These are phyloP conservation scores for Letharia lupina DNA, from an alignment of 495 filamentous ascomycete genomes.

Conservation along the genomic window DNA sequence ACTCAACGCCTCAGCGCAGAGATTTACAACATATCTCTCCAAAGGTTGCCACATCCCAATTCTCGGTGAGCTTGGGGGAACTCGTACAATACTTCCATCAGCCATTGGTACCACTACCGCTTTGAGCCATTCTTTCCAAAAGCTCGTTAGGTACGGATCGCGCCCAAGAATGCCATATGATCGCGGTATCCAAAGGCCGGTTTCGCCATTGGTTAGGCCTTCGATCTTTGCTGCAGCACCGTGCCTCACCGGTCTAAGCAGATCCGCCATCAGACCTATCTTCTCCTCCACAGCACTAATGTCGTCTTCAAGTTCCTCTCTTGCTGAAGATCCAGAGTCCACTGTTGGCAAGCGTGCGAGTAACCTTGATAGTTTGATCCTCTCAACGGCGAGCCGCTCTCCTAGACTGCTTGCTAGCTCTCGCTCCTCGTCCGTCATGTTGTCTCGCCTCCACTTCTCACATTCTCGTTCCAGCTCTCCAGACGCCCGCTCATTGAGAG, in stretches of 20 bases:
- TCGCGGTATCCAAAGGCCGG: conserved; percentile 91
- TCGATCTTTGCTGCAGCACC: conserved; percentile 96
- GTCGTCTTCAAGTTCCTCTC: conserved; percentile 82
- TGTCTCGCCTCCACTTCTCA: conserved; percentile 85
- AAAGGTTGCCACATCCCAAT: conserved; percentile 95
- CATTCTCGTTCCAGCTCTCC: conserved; percentile 85
- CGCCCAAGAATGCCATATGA: conserved; percentile 89
- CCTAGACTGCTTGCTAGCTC: conserved; percentile 90
- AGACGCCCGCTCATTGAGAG: conserved; percentile 69
- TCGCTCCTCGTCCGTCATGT: conserved; percentile 93
- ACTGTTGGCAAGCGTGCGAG: conserved; percentile 73
- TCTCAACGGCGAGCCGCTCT: conserved; percentile 78
- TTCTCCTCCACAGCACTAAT: conserved; percentile 96
- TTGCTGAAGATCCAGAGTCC: conserved; percentile 66
- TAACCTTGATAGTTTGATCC: conserved; percentile 81
- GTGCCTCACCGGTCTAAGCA: conserved; percentile 84
- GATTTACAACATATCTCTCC: conserved; percentile 94
- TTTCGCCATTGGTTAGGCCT: conserved; percentile 90
- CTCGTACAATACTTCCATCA: conserved; percentile 70
- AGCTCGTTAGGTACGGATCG: conserved; percentile 72
- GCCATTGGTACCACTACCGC: conserved; percentile 92
- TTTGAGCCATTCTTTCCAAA: conserved; percentile 98
- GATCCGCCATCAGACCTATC: conserved; percentile 91
- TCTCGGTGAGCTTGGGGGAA: conserved; percentile 80
- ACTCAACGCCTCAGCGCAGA: conserved; percentile 90